A percentile compares a stretch with the other conserved stretches of the same genome.
These are phyloP conservation scores for Apiospora phragmitis DNA, from an alignment of 2,329 filamentous ascomycete genomes.

Conservation along the genomic window DNA sequence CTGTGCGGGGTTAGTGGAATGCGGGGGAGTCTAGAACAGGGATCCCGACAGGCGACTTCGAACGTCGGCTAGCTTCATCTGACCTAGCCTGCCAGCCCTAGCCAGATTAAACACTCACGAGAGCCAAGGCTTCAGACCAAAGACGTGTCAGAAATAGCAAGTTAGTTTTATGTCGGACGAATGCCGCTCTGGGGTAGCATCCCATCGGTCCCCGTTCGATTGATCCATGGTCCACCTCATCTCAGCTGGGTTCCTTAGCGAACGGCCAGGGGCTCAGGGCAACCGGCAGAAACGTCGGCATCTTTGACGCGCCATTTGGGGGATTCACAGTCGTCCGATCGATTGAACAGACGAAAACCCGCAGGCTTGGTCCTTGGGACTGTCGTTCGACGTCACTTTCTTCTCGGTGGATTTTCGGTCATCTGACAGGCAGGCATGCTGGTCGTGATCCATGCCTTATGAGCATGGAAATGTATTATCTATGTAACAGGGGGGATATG, in stretches of 20 bases:
- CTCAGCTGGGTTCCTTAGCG: background rate
- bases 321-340: background rate
- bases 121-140: too few species aligned
- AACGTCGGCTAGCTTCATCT: background rate
- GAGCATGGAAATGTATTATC: background rate
- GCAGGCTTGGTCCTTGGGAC: background rate
- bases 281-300: background rate
- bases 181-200: conserved; percentile 4
- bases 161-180: background rate
- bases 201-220: background rate
- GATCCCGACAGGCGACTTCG: background rate
- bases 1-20: background rate
- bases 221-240: background rate
- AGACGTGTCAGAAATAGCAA: background rate
- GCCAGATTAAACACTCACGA: background rate
- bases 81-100: background rate
- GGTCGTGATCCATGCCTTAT: background rate
- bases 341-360: background rate
- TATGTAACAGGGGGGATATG: background rate
- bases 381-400: background rate
- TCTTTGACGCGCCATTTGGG: background rate
- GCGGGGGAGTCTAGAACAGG: background rate
- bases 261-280: background rate
- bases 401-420: background rate
- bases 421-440: background rate